Base-by-base conservation (phyloP, 1,139 yeast species). In the Saccharomycopsis crataegensis region DNA sequence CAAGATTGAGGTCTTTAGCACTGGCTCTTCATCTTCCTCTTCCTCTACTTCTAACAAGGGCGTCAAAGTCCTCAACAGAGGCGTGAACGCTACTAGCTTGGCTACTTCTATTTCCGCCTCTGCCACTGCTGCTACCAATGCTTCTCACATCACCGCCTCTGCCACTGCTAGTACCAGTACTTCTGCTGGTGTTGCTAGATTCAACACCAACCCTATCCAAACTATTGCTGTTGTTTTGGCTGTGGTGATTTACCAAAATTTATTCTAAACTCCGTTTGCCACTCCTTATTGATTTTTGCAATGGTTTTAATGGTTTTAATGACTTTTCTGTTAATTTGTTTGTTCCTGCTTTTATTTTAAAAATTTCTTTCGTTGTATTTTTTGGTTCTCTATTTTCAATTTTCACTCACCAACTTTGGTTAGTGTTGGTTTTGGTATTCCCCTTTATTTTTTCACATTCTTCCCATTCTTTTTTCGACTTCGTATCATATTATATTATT, bases 1-100 rank as follows among this genome's bases (percentile, higher is more conserved):
- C 45, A 77, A 73, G 56, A 80, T 89, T 62, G 95, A 86, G 67
- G 84, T 88, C 7, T 88, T 88, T 65, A 71, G 71, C 48, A 62
- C 64, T 49, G 65, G 64, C 32, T 36, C 46, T 37, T n/a, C 51
- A 16, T 17, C 41, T 14, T 14, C 53, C 11, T 33, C 56, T 42
- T 17, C 41, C n/a, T 14, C 53, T 9, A 31, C 56, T 42, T 16
- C 37, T 16, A 51, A 49, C 12, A 51, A 47, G 42, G 43, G 12
- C 3, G 6, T 33, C 28, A 33, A 22, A 7, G n/a, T 22, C 12
- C 6, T 33, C 42, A 52, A 50, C 48, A 8, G 34, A 8, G 32
- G 12, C 52, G 34, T 47, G 34, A 42, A 45, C 44, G 34, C 50
- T 44, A 42, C 58, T 55, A 34, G 43, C 33, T n/a, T 28, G 16